Evolutionary conservation across 768 basidiomycete species (phyloP), one percentile per base, ranked within the genome.

Genomic region (Lactarius evosmus): DNA sequence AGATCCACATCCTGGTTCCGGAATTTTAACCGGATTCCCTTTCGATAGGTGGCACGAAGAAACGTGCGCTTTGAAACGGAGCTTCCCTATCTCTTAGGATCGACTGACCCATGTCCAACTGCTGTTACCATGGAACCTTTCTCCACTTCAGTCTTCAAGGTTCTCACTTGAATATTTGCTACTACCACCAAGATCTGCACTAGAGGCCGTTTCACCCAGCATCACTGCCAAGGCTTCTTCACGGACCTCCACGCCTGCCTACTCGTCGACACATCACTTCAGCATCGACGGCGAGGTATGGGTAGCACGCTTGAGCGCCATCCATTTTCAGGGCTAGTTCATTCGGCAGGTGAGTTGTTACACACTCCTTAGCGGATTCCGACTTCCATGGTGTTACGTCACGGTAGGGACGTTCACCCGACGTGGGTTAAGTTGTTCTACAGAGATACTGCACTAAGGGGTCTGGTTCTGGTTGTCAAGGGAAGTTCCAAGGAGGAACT

Each of bases 291-390:
- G 87, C 79, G 85, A 85, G 84, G 87, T 88, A 84, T 88, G 85
- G 87, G 87, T 87, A 84, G 82, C 82, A 86, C 83, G 82, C 85
- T 88, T 87, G 82, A 89, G 87, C 86, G 86, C 87, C 87, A 88
- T 88, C 87, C 86, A 88, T 88, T 88, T 88, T 88, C 84, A 88
- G 85, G 87, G 87, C 86, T 86, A 88, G 86, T 88, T 87, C 83
- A 86, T 89, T 89, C 85, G 84, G 87, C 87, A 87, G 87, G 86
- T 88, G 85, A 88, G 86, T 88, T 87, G 85, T 87, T 86, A 86
- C 85, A 87, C 85, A 87, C 85, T 87, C 85, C 86, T 87, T 87
- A 87, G 86, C 84, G 84, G 86, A 77, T 87, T 87, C 83, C 82
- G 84, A 87, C 86, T 87, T 88, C 86, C 85, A 87, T 88, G 86